Evolutionary conservation across 176 grass and related monocot species (phyloP).

Genomic region (Poa annua): DNA sequence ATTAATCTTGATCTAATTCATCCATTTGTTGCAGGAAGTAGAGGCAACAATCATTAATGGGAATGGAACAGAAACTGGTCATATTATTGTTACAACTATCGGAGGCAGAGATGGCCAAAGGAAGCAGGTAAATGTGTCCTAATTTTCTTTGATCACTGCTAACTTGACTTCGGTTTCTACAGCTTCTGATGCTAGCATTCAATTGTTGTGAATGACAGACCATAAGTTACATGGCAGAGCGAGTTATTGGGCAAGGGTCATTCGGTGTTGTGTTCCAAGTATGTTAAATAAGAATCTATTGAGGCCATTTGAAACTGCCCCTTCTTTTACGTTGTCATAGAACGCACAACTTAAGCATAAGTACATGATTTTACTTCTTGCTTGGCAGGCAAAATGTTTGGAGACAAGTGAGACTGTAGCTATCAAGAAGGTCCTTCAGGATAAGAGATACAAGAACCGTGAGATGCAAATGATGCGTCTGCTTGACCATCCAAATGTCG

Average conservation of each 20-base stretch:
- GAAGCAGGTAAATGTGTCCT: slow-evolving; percentile 61
- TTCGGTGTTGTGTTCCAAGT: slow-evolving; percentile 80
- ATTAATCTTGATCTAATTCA: not conserved
- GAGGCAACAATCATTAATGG: slow-evolving; percentile 75
- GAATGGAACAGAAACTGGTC: slow-evolving; percentile 73
- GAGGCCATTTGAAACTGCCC: not conserved
- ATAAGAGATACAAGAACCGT: slow-evolving; percentile 79
- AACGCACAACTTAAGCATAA: not conserved
- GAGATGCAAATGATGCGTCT: slow-evolving; percentile 80
- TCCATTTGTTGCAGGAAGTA: slow-evolving; percentile 50
- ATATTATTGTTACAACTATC: slow-evolving; percentile 83
- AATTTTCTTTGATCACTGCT: slow-evolving; percentile 31
- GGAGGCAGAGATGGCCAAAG: slow-evolving; percentile 72
- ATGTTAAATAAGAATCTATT: slow-evolving; percentile 14
- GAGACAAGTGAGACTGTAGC: slow-evolving; percentile 82
- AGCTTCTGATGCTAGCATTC: not conserved
- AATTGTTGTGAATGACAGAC: slow-evolving; percentile 55
- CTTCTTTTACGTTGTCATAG: not conserved
- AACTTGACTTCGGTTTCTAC: slow-evolving; percentile 35
- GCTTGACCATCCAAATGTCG: slow-evolving; percentile 77
- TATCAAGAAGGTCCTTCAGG: slow-evolving; percentile 86
- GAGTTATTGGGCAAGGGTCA: slow-evolving; percentile 71
- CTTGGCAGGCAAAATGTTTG: slow-evolving; percentile 67
- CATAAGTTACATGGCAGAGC: slow-evolving; percentile 85
- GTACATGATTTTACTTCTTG: not conserved